These are phyloP conservation scores for Posidonia australis DNA, from an alignment of 106 monocot species.

Conservation along the genomic window DNA sequence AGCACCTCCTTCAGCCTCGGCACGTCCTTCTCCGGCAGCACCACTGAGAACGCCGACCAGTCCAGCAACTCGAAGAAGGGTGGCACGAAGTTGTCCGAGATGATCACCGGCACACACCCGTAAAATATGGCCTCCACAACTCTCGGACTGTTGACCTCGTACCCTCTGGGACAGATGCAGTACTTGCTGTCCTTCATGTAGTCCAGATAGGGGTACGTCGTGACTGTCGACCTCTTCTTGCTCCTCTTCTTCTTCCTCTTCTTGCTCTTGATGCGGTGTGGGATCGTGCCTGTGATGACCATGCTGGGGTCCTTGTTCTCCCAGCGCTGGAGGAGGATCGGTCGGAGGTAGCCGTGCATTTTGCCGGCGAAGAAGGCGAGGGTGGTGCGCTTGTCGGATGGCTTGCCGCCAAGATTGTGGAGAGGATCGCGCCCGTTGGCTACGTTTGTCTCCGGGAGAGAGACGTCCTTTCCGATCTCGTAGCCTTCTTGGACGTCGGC, in stretches of 20 bases:
- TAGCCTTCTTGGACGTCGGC: constrained; percentile 29
- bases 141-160: constrained; percentile 60
- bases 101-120: constrained; percentile 54
- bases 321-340: constrained; percentile 42
- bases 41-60: constrained; percentile 56
- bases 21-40: constrained; percentile 41
- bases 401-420: constrained; percentile 34
- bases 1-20: constrained; percentile 49
- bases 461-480: constrained; percentile 49
- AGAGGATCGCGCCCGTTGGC: constrained; percentile 17
- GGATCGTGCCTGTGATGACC: constrained; percentile 44
- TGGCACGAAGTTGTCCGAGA: constrained; percentile 52
- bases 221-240: constrained; percentile 3
- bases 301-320: constrained; percentile 46
- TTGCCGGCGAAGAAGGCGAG: constrained; percentile 74
- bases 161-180: constrained; percentile 59
- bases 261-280: neutral
- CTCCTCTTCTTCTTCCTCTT: neutral
- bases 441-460: constrained; percentile 34
- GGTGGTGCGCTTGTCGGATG: constrained; percentile 17
- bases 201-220: constrained; percentile 16
- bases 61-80: constrained; percentile 61
- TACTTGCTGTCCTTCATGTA: constrained; percentile 67
- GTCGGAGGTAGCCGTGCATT: constrained; percentile 38
- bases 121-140: constrained; percentile 55